Evolutionary conservation across 169 alveolate genomes (phyloP).

Genomic region (Plasmodium knowlesi): DNA sequence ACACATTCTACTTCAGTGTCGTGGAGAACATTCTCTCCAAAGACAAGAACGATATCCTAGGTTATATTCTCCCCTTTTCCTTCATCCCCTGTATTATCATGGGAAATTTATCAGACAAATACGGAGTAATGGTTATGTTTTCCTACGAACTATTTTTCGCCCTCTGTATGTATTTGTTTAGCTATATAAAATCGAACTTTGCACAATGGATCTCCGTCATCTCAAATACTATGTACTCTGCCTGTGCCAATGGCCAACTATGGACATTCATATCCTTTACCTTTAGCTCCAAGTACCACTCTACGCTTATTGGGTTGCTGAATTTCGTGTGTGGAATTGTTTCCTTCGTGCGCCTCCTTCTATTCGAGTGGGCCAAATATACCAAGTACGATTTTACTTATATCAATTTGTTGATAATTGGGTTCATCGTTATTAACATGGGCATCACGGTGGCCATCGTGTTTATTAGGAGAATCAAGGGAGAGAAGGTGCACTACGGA

Average conservation of each 20-base stretch:
- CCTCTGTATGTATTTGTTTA: conserved; percentile 31
- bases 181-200: conserved; percentile 10
- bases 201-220: conserved; percentile 74
- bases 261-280: conserved; percentile 78
- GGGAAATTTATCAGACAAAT: conserved; percentile 72
- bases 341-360: conserved; percentile 43
- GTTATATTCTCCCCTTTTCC: conserved; percentile 74
- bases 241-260: conserved; percentile 77
- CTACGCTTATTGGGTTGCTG: conserved; percentile 76
- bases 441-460: background rate
- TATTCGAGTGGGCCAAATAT: conserved; percentile 64
- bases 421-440: conserved; percentile 18
- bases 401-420: conserved; percentile 34
- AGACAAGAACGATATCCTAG: conserved; percentile 51
- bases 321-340: conserved; percentile 75
- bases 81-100: conserved; percentile 72
- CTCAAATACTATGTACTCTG: conserved; percentile 63
- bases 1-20: conserved; percentile 58
- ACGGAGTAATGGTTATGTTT: conserved; percentile 76
- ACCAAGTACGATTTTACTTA: conserved; percentile 63
- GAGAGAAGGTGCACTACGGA: conserved; percentile 38
- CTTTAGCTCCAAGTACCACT: conserved; percentile 78
- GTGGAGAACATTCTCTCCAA: conserved; percentile 64
- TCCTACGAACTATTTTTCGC: conserved; percentile 74
- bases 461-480: conserved; percentile 21